Evolutionary conservation across 1,139 yeast species (phyloP).

Genomic region (Magnusiomyces paraingens): DNA sequence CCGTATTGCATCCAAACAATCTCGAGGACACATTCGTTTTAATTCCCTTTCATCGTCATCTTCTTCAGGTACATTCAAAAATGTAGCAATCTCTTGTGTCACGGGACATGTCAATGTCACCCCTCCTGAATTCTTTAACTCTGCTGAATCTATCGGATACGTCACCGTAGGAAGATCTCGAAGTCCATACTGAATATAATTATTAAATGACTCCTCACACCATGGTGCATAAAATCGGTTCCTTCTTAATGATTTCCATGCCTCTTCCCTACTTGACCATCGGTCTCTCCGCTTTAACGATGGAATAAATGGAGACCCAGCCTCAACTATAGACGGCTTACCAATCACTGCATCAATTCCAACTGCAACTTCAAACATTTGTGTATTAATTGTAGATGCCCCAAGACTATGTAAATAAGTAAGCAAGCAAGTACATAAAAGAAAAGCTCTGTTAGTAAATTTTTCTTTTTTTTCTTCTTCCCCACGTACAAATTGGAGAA

Average conservation of each 20-base stretch:
- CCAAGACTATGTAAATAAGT: slow-evolving; percentile 8
- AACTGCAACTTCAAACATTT: slow-evolving; percentile 14
- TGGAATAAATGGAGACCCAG: neutral
- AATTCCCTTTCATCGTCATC: slow-evolving; percentile 5
- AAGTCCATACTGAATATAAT: slow-evolving; percentile 15
- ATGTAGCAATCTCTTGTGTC: slow-evolving; percentile 14
- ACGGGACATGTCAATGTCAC: slow-evolving; percentile 17
- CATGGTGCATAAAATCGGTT: slow-evolving; percentile 12
- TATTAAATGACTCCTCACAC: slow-evolving; percentile 13
- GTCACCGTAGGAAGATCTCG: slow-evolving; percentile 15
- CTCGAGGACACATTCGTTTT: neutral
- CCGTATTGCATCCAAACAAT: no score
- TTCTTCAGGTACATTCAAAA: slow-evolving; percentile 4
- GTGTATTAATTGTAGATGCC: slow-evolving; percentile 12
- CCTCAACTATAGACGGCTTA: neutral
- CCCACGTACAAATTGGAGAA: neutral
- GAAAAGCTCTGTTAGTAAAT: neutral
- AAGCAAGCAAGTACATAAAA: neutral
- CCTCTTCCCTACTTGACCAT: slow-evolving; percentile 16
- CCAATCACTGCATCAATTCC: slow-evolving; percentile 17
- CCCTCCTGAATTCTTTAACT: slow-evolving; percentile 8
- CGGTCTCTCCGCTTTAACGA: slow-evolving; percentile 14
- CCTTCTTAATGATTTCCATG: slow-evolving; percentile 4
- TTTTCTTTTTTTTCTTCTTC: neutral
- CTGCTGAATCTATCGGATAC: slow-evolving; percentile 9